Base-by-base conservation (phyloP, 306 rosid genomes). In the Prinsepia uniflora region DNA sequence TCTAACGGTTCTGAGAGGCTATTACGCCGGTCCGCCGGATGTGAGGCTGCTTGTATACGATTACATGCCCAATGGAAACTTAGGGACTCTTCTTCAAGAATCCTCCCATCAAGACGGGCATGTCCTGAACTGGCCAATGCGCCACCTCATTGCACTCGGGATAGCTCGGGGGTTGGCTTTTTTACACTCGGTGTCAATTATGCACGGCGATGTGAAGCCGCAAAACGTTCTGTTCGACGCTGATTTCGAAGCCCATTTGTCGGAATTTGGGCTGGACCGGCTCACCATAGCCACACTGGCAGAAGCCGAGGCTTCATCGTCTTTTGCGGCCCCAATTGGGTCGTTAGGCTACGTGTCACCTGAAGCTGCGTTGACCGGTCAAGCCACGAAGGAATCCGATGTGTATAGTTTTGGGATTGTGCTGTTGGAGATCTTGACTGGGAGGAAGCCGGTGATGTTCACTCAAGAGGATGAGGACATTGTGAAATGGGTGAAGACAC, bases 51-150 rank as follows among this genome's bases (percentile, higher is more conserved):
- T 88, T 8, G 91, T 88, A 20, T 91, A 86, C 12, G 96, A 91
- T 70, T 91, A 91, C 87, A 91, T 91, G 97, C 97, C 97, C 5
- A 91, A 91, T 70, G 97, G 96, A 22, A 91, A 88, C 79, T 45
- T 91, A 1, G 92, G 88, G 6, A 91, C 92, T 8, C 81, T 91
- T 5, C 92, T 91, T 40, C 97, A 91, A 69, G 97, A 91, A 54
- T 92, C 97, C 0, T 85, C 96, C 14, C 96, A 91, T 67, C 97
- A 88, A 78, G 97, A 91, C 14, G 97, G 97, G 0, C 97, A 91
- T 71, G 93, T 91, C 5, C 75, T 91, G 65, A 91, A 91, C 75
- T 91, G 96, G 96, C 97, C 97, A 48, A 91, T 89, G 97, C 92
- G 97, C 36, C 97, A 91, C 75, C 90, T 91, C 61, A 91, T 91